phyloP scores from a whole-genome alignment of 2,329 filamentous ascomycete genomes.

The Metarhizium brunneum region DNA sequence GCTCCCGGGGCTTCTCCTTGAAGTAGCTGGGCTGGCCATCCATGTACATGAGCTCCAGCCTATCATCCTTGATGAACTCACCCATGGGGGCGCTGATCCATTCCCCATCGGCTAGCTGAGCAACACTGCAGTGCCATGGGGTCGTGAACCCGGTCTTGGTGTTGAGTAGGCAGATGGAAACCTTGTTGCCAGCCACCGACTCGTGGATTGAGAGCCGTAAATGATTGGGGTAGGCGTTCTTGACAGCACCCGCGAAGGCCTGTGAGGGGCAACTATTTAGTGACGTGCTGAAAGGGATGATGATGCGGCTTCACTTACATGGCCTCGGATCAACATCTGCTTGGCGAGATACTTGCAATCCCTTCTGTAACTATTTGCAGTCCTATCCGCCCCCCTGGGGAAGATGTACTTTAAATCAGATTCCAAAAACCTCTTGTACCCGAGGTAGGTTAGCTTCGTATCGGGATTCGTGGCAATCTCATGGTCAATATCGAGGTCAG shows the following conservation, averaged over 20 bases:
- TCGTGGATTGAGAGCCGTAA: slow-evolving; percentile 20
- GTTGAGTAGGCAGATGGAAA: slow-evolving; percentile 19
- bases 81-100: slow-evolving; percentile 14
- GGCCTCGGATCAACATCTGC: slow-evolving; percentile 20
- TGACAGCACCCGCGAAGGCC: slow-evolving; percentile 20
- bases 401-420: slow-evolving; percentile 20
- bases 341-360: slow-evolving; percentile 20
- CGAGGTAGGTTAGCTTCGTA: slow-evolving; percentile 19
- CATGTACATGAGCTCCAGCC: slow-evolving; percentile 14
- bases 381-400: slow-evolving; percentile 11
- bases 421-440: slow-evolving; percentile 19
- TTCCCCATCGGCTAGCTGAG: slow-evolving; percentile 10
- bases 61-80: slow-evolving; percentile 14
- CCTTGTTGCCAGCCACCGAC: slow-evolving; percentile 16
- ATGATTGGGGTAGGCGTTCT: slow-evolving; percentile 15
- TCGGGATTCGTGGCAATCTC: slow-evolving; percentile 19
- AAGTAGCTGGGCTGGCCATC: slow-evolving; percentile 13
- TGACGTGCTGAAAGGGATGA: neutral
- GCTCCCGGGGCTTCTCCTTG: neutral
- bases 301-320: slow-evolving; percentile 12
- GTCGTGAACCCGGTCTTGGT: slow-evolving; percentile 21
- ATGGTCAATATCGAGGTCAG: slow-evolving; percentile 17
- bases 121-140: slow-evolving; percentile 22
- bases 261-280: neutral
- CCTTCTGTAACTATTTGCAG: slow-evolving; percentile 14